A percentile compares a stretch with the other conserved stretches of the same genome.
These are phyloP conservation scores for Coemansia sp. DNA, from an alignment of 192 early-diverging fungal species.

Conservation along the genomic window DNA sequence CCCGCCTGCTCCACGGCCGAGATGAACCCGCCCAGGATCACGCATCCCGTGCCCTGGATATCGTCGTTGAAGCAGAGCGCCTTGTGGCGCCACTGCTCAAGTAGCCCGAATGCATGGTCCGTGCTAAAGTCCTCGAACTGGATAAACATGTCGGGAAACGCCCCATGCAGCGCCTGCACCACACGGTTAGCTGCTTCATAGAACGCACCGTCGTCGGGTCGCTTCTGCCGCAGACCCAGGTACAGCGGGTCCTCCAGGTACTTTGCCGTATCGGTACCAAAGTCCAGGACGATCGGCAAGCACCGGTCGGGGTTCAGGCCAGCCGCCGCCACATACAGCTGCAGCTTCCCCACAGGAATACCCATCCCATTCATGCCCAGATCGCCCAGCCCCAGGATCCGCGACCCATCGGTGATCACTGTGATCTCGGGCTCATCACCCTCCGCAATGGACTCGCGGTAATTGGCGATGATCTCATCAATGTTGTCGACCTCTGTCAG, in stretches of 20 bases:
- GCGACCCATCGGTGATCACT: slow-evolving; percentile 91
- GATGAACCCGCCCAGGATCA: slow-evolving; percentile 89
- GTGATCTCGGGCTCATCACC: slow-evolving; percentile 73
- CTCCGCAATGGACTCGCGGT: slow-evolving; percentile 64
- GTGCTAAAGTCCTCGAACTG: slow-evolving; percentile 97
- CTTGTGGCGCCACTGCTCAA: slow-evolving; percentile 73
- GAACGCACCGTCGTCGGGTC: slow-evolving; percentile 65
- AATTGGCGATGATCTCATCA: slow-evolving; percentile 73
- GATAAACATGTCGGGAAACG: slow-evolving; percentile 83
- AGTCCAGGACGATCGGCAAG: slow-evolving; percentile 86
- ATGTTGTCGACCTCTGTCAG: slow-evolving; percentile 73
- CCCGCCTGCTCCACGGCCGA: slow-evolving; percentile 69
- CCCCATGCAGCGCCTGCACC: slow-evolving; percentile 64
- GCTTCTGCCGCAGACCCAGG: slow-evolving; percentile 70
- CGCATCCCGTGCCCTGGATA: slow-evolving; percentile 70
- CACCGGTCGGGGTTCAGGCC: slow-evolving; percentile 83
- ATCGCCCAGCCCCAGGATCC: slow-evolving; percentile 92
- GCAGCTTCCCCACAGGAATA: slow-evolving; percentile 93
- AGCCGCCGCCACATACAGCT: slow-evolving; percentile 80
- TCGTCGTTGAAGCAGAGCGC: slow-evolving; percentile 89
- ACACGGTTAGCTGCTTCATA: slow-evolving; percentile 77
- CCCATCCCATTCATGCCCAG: slow-evolving; percentile 93
- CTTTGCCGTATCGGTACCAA: slow-evolving; percentile 84
- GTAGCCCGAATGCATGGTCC: slow-evolving; percentile 85
- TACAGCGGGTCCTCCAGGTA: slow-evolving; percentile 86